Base-by-base conservation (phyloP, 73 alveolate genomes). In the Paramecium octaurelia region DNA sequence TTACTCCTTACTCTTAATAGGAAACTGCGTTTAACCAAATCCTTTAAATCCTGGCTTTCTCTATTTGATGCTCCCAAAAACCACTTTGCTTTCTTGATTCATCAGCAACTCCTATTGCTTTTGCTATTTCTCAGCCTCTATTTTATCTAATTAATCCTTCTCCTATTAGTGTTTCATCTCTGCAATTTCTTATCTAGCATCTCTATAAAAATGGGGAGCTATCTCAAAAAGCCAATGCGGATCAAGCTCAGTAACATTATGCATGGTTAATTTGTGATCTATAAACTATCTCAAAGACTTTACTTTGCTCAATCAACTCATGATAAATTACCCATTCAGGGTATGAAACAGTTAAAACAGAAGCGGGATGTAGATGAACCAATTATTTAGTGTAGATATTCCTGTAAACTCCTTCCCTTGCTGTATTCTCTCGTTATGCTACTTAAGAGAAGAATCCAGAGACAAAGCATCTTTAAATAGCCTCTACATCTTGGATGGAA, bases 281-380 rank as follows among this genome's bases (percentile, higher is more conserved):
- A 38, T 16, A 38, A 48, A 21, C 3, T 21, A 75, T 11, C 16
- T n/a, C 38, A 94, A 59, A 89, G 60, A 18, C 5, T 0, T 95
- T 97, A 27, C 96, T 92, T 40, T 98, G 88, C 59, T 96, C 95
- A 58, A 97, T 96, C 54, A 98, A 94, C 85, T 97, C 99, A 86
- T 95, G 95, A 89, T 95, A 98, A 1, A 97, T 86, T 9, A 98
- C 96, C 99, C 99, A 98, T 88, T 96, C 93, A 0, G 99, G 99
- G 84, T 95, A 96, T 54, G 94, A 92, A 11, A 96, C 95, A 27
- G 97, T 95, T 44, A 97, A 96, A 36, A 97, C 98, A 46, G 98
- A 94, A 7, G 97, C 90, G 10, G 99, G 99, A 86, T 98, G 99
- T 21, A 98, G 92, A 70, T 93, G 94, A 50, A 96, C 97, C 70